Conservation (phyloP, 257 asterid species). For the Salvia splendens region DNA sequence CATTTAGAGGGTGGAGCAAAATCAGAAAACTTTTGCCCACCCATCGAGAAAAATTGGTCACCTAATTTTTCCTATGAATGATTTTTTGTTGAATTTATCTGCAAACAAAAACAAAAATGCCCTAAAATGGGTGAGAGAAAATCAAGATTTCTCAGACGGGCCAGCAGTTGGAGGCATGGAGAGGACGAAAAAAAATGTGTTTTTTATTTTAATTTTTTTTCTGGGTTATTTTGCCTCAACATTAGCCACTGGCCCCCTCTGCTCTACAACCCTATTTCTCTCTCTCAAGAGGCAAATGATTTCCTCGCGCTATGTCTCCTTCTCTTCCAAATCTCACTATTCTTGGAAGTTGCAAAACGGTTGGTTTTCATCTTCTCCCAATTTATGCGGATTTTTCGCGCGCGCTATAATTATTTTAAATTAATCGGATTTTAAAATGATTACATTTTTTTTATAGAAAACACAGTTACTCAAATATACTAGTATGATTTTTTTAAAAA, state of each 20-base stretch:
- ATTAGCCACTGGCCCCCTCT: slow-evolving; percentile 42
- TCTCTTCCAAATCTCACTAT: slow-evolving; percentile 35
- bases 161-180: slow-evolving; percentile 41
- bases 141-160: slow-evolving; percentile 38
- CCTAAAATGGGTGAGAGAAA: slow-evolving; percentile 41
- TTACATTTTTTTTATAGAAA: no score
- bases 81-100: slow-evolving; percentile 8
- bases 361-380: slow-evolving; percentile 27
- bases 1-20: slow-evolving; percentile 49
- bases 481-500: no score
- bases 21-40: slow-evolving; percentile 53
- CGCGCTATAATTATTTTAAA: not conserved
- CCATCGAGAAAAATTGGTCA: slow-evolving; percentile 34
- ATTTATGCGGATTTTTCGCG: slow-evolving; percentile 41
- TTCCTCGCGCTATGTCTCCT: slow-evolving; percentile 21
- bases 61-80: not conserved
- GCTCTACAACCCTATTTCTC: slow-evolving; percentile 37
- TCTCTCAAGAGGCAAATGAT: slow-evolving; percentile 26
- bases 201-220: slow-evolving; percentile 14
- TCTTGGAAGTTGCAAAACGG: slow-evolving; percentile 42
- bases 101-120: slow-evolving; percentile 32
- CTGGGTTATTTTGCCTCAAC: slow-evolving; percentile 35
- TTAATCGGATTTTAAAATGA: not conserved
- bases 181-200: slow-evolving; percentile 34
- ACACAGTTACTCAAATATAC: no score